Percentiles rank a stretch among this genome's conserved stretches.
phyloP scores from a whole-genome alignment of 306 rosid genomes.

The Coriaria nepalensis region DNA sequence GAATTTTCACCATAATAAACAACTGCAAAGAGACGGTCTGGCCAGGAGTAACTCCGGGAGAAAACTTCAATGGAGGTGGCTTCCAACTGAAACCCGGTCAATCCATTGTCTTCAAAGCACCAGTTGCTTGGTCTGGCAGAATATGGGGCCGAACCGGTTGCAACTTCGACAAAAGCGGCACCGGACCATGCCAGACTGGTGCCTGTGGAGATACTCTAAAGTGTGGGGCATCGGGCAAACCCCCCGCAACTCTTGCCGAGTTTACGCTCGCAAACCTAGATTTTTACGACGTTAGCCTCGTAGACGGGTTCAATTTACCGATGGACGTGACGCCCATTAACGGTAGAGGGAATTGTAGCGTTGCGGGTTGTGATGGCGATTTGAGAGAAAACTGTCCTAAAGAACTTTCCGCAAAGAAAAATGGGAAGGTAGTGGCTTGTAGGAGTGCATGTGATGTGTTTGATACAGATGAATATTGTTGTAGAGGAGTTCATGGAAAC shows the following conservation, averaged over 20 bases:
- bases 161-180: conserved; percentile 52
- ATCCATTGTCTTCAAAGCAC: conserved; percentile 42
- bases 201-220: conserved; percentile 46
- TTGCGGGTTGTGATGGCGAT: conserved; percentile 61
- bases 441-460: conserved; percentile 90
- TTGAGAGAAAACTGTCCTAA: conserved; percentile 38
- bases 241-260: conserved; percentile 79
- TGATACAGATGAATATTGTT: conserved; percentile 69
- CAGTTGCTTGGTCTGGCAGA: conserved; percentile 65
- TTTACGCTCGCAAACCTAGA: conserved; percentile 48
- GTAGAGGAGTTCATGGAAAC: conserved; percentile 62
- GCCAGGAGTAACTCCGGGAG: conserved; percentile 71
- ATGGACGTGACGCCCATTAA: conserved; percentile 32
- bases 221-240: conserved; percentile 46
- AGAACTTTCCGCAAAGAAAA: conserved; percentile 33
- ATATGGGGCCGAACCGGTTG: conserved; percentile 93
- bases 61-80: conserved; percentile 62
- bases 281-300: conserved; percentile 81
- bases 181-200: conserved; percentile 54
- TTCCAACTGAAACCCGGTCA: conserved; percentile 52
- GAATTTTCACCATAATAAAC: conserved; percentile 66
- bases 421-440: conserved; percentile 53
- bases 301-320: conserved; percentile 81
- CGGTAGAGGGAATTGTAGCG: conserved; percentile 59
- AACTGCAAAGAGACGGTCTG: conserved; percentile 73